A percentile compares a stretch with the other conserved stretches of the same genome.
These are phyloP conservation scores for Xerocomus spinulosus DNA, from an alignment of 768 basidiomycete genomes.

Conservation along the genomic window DNA sequence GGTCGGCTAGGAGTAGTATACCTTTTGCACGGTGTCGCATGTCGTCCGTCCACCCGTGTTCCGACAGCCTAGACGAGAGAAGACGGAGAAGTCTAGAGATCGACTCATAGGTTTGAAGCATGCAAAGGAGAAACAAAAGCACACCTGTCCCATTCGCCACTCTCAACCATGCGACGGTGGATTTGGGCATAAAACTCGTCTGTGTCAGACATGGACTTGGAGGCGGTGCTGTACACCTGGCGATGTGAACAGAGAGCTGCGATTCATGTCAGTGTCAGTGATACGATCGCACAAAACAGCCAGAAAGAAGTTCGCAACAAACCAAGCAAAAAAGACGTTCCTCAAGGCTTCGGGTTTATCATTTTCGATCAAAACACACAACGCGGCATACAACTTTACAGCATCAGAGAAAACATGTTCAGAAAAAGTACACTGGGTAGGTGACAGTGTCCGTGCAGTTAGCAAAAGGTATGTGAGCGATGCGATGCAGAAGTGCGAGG, in stretches of 20 bases:
- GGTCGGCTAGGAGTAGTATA: not conserved
- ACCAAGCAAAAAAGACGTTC: too few species aligned
- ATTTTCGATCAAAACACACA: too few species aligned
- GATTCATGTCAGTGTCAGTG: too few species aligned
- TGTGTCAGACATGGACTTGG: not conserved
- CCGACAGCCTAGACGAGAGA: not conserved
- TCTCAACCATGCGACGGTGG: not conserved
- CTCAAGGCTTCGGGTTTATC: too few species aligned
- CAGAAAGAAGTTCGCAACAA: too few species aligned
- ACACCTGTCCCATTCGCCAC: not conserved
- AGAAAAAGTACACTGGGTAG: not conserved
- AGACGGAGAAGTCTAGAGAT: not conserved
- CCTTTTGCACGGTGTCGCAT: not conserved
- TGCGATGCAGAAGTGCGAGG: not conserved
- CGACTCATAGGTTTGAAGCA: too few species aligned
- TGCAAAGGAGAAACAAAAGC: not conserved
- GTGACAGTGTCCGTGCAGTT: slow-evolving; percentile 8
- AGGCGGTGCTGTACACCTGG: too few species aligned
- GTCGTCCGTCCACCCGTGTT: not conserved
- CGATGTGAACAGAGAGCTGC: too few species aligned
- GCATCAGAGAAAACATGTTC: slow-evolving; percentile 1
- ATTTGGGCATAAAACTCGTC: not conserved
- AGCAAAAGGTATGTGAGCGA: slow-evolving; percentile 17
- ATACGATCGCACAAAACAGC: too few species aligned
- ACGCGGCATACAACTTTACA: not conserved